Base-by-base conservation (phyloP, 2,329 filamentous ascomycete species). In the Alternaria sp. region DNA sequence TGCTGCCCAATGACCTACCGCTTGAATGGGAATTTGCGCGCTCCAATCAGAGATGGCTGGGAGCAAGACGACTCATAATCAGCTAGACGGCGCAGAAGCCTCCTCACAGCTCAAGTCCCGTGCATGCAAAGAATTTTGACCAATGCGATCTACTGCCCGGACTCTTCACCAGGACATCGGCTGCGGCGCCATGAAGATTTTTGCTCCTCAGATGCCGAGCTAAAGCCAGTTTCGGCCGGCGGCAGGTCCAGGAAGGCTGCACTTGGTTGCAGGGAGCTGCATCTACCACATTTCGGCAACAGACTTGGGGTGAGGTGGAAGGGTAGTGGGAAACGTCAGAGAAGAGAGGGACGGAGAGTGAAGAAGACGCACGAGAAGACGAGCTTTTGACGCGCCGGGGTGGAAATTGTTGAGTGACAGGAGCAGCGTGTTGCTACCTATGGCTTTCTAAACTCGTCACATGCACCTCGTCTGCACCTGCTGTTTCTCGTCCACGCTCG, bases 1-100 rank as follows among this genome's bases (percentile, higher is more conserved):
- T 59, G 51, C 58, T 64, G 58, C 66, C 57, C 60, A 62, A 65
- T 63, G 63, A 56, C 62, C 60, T 65, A 46, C 47, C 25, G 57
- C 46, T 49, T 45, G 43, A 49, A 63, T 52, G 40, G 44, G 52
- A 15, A 47, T 49, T 55, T 60, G 51, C 40, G 57, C 61, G 57
- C 61, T 60, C 61, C 61, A 63, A 63, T 63, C 51, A 63, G 57
- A 66, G 28, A 55, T 36, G 54, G 36, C 54, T 43, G 36, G 46
- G n/a, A 43, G 32, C 45, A 43, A 32, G 30, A 26, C 61, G 57
- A 57, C 58, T 64, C 61, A 62, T 64, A 54, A 61, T 62, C 62
- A 57, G 50, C 56, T 57, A 46, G 40, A 56, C 44, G 54, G 43
- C 43, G 54, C 54, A 62, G 55, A 49, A 47, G 55, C 55, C 26